phyloP scores from a whole-genome alignment of 1,284 basidiomycete species.

The Puccinia horiana region DNA sequence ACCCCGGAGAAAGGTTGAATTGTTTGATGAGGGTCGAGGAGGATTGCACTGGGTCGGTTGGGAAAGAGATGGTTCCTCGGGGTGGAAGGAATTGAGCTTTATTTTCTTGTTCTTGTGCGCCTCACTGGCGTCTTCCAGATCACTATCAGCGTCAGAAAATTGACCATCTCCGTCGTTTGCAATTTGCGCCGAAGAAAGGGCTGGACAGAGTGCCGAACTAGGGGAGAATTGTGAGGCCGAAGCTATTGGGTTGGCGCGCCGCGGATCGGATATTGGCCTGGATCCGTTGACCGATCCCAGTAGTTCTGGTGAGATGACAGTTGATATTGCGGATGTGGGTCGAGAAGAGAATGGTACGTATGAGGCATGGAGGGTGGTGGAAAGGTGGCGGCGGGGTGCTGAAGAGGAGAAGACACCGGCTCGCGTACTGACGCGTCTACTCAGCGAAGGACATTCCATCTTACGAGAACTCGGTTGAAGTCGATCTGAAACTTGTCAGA shows the following conservation, averaged over 20 bases:
- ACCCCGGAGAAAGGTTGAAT: background rate
- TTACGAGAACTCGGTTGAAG: background rate
- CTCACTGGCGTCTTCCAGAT: background rate
- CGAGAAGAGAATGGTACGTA: slow-evolving; percentile 15
- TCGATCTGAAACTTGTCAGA: background rate
- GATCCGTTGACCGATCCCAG: background rate
- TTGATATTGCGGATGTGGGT: slow-evolving; percentile 18
- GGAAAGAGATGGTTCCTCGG: background rate
- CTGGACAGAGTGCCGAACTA: slow-evolving; percentile 21
- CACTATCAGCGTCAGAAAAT: slow-evolving; percentile 37
- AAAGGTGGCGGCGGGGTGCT: slow-evolving; percentile 7
- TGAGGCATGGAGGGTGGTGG: background rate
- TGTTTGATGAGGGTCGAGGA: background rate
- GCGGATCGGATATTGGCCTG: background rate
- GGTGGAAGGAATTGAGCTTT: background rate
- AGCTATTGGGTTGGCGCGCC: background rate
- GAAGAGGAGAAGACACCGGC: slow-evolving; percentile 18
- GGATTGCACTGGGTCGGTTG: background rate
- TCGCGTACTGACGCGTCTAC: slow-evolving; percentile 34
- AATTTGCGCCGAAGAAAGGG: slow-evolving; percentile 17
- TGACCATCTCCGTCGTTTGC: slow-evolving; percentile 9
- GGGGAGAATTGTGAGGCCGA: background rate
- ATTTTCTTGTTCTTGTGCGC: slow-evolving; percentile 11
- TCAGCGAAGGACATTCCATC: slow-evolving; percentile 14
- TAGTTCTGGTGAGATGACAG: slow-evolving; percentile 7